Evolutionary conservation across 2,329 filamentous ascomycete genomes (phyloP).

Genomic region (Alternaria brassicicola): DNA sequence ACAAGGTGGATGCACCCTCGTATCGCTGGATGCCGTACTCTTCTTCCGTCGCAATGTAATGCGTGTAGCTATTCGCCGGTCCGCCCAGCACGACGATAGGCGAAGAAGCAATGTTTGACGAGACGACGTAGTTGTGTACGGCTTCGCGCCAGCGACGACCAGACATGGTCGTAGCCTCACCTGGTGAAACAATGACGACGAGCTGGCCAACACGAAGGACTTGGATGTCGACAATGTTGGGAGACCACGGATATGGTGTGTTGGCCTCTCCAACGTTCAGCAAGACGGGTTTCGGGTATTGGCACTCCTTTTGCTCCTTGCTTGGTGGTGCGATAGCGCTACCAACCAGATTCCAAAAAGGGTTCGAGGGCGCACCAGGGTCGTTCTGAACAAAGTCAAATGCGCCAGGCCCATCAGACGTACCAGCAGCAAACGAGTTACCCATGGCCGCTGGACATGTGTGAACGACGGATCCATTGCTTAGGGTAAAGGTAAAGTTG

Average conservation of each 20-base stretch:
- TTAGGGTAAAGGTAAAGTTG: slow-evolving; percentile 72
- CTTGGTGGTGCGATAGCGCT: slow-evolving; percentile 73
- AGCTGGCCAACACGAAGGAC: slow-evolving; percentile 83
- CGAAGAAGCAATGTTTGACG: slow-evolving; percentile 28
- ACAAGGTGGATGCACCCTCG: slow-evolving; percentile 92
- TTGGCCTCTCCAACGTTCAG: slow-evolving; percentile 85
- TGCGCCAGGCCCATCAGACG: slow-evolving; percentile 85
- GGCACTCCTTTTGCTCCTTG: slow-evolving; percentile 73
- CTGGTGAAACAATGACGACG: slow-evolving; percentile 81
- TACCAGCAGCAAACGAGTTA: slow-evolving; percentile 91
- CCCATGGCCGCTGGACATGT: slow-evolving; percentile 90
- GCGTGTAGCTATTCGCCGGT: slow-evolving; percentile 88
- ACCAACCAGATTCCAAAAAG: slow-evolving; percentile 80
- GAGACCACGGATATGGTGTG: slow-evolving; percentile 82
- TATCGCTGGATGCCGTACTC: slow-evolving; percentile 87
- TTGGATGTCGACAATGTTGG: slow-evolving; percentile 91
- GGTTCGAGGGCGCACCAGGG: slow-evolving; percentile 74
- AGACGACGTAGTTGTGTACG: slow-evolving; percentile 35
- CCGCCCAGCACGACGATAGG: slow-evolving; percentile 80
- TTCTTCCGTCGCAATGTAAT: slow-evolving; percentile 79
- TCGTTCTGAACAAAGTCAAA: slow-evolving; percentile 95
- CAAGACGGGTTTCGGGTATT: slow-evolving; percentile 81
- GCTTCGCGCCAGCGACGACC: slow-evolving; percentile 80
- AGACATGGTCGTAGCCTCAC: slow-evolving; percentile 91
- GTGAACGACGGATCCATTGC: slow-evolving; percentile 71